These are phyloP conservation scores for Hortaea werneckii DNA, from an alignment of 2,329 filamentous ascomycete genomes.

Conservation along the genomic window DNA sequence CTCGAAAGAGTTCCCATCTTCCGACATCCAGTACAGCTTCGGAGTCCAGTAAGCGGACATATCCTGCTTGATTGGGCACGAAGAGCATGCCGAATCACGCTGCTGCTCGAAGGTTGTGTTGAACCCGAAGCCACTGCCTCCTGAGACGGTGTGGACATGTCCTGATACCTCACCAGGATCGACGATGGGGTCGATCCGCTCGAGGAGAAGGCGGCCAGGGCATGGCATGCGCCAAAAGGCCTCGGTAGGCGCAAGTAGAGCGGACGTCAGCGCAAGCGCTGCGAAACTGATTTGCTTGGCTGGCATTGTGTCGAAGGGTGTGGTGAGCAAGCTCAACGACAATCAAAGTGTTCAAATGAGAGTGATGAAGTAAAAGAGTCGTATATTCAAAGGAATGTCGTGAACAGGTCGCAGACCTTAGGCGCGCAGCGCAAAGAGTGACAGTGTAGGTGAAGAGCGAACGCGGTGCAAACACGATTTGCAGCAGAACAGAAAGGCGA, in stretches of 20 bases:
- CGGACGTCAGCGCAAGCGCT: conserved; percentile 15
- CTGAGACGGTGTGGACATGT: conserved; percentile 63
- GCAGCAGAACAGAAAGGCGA: no score
- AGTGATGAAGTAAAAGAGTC: background rate
- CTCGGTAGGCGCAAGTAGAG: conserved; percentile 38
- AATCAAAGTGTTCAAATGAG: background rate
- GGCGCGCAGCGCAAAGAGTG: conserved; percentile 4
- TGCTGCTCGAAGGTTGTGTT: conserved; percentile 52
- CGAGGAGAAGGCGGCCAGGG: conserved; percentile 49
- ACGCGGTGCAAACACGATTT: no score
- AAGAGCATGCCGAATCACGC: conserved; percentile 56
- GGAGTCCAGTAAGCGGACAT: conserved; percentile 72
- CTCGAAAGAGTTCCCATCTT: conserved; percentile 50
- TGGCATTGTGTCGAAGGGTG: conserved; percentile 3
- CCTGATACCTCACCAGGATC: conserved; percentile 46
- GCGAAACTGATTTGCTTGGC: conserved; percentile 2
- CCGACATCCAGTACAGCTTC: conserved; percentile 55
- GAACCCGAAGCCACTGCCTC: conserved; percentile 57
- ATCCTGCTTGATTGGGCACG: conserved; percentile 52
- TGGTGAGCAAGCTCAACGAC: no score
- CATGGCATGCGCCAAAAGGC: conserved; percentile 64
- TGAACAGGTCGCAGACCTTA: conserved; percentile 6
- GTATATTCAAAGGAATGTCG: background rate
- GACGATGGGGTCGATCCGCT: conserved; percentile 59
- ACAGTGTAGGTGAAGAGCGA: no score